These are phyloP conservation scores for Colletotrichum sp. DNA, from an alignment of 2,329 filamentous ascomycete species.

Conservation along the genomic window DNA sequence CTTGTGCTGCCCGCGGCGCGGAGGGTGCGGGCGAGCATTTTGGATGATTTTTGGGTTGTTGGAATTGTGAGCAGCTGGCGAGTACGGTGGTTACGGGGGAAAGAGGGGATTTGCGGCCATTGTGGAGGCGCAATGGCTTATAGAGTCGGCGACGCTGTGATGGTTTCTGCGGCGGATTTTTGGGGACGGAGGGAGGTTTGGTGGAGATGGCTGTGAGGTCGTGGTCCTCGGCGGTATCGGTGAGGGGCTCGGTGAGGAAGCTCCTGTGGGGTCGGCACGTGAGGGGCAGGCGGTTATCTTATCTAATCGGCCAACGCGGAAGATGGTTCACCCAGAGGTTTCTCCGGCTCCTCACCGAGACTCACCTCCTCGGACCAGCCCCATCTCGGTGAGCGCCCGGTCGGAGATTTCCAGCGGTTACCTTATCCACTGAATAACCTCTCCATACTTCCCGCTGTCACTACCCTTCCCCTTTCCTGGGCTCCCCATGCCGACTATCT, in stretches of 20 bases:
- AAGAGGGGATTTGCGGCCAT: conserved; percentile 30
- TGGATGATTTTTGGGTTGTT: not conserved
- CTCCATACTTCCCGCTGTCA: conserved; percentile 19
- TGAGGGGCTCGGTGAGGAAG: conserved; percentile 18
- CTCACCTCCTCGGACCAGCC: not conserved
- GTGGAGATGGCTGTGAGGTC: not conserved
- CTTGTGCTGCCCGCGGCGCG: conserved; percentile 18
- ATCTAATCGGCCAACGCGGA: not conserved
- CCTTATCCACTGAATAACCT: conserved; percentile 21
- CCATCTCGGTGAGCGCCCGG: not conserved
- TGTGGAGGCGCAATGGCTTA: conserved; percentile 33
- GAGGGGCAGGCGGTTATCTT: not conserved
- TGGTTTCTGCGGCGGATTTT: conserved; percentile 55
- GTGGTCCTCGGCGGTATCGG: conserved; percentile 14
- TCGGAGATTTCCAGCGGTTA: not conserved
- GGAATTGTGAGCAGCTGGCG: not conserved
- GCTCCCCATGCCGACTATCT: not conserved
- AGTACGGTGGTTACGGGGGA: conserved; percentile 3
- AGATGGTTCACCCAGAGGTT: not conserved
- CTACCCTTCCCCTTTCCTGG: not conserved
- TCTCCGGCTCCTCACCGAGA: not conserved
- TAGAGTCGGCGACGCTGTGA: conserved; percentile 39
- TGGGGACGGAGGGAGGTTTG: conserved; percentile 34
- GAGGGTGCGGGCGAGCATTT: conserved; percentile 21
- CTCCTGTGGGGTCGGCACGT: not conserved